These are phyloP conservation scores for Podochytrium sp. DNA, from an alignment of 192 early-diverging fungal genomes.

Conservation along the genomic window DNA sequence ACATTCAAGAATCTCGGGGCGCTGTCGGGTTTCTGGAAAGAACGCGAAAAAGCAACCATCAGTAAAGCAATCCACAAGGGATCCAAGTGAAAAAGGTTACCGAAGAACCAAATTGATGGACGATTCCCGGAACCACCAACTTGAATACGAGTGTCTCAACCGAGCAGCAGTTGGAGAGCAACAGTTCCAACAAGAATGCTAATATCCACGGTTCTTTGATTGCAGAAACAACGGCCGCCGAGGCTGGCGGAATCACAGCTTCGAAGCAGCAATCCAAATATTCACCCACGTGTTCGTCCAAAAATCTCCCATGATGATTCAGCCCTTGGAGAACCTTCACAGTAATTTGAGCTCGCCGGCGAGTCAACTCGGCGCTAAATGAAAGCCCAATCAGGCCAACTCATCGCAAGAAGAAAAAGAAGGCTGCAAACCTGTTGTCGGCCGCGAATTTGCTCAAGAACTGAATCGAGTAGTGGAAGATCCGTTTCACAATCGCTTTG, in stretches of 20 bases:
- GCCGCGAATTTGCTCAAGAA: slow-evolving; percentile 7
- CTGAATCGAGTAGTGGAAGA: slow-evolving; percentile 3
- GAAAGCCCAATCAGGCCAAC: not conserved
- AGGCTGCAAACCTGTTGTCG: slow-evolving; percentile 5
- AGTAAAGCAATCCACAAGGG: too few relatives aligned
- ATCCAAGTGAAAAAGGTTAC: not conserved
- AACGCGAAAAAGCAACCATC: too few relatives aligned
- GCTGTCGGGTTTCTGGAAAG: slow-evolving; percentile 6
- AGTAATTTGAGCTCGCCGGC: slow-evolving; percentile 4
- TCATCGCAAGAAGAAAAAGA: not conserved
- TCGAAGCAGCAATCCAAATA: slow-evolving; percentile 10
- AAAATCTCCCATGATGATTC: slow-evolving; percentile 19
- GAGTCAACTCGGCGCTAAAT: slow-evolving; percentile 3
- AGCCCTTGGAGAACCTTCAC: slow-evolving; percentile 10
- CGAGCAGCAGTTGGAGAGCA: slow-evolving; percentile 6
- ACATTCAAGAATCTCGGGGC: not conserved
- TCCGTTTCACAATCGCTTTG: not conserved
- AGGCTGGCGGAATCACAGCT: not conserved
- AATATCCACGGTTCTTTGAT: slow-evolving; percentile 3
- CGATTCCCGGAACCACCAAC: not conserved
- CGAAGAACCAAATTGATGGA: slow-evolving; percentile 6
- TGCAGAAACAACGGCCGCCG: not conserved
- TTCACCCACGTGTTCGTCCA: slow-evolving; percentile 9
- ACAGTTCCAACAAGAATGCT: not conserved
- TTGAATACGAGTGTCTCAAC: slow-evolving; percentile 3